Conservation (phyloP, 345 rosid genomes). For the Salix brachista region DNA sequence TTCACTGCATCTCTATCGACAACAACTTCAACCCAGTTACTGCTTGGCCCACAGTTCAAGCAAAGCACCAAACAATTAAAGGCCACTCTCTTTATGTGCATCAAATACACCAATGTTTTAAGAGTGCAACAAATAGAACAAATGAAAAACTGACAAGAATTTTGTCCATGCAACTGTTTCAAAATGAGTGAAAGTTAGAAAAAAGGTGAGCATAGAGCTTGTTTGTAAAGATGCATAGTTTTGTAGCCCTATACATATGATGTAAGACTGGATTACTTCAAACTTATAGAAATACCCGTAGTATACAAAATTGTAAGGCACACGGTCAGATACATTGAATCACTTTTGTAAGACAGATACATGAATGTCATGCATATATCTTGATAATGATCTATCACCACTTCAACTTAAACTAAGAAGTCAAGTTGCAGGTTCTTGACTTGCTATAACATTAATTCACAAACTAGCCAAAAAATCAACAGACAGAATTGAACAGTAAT, state of each 20-base stretch:
- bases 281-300: background rate
- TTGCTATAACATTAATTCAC: background rate
- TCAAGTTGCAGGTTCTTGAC: background rate
- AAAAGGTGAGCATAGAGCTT: background rate
- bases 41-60: background rate
- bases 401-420: background rate
- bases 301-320: background rate
- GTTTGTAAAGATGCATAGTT: background rate
- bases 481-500: background rate
- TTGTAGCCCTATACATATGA: slow-evolving; percentile 1
- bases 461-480: background rate
- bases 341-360: background rate
- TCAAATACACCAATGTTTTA: background rate
- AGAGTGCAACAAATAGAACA: background rate
- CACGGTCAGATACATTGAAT: background rate
- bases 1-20: background rate
- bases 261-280: background rate
- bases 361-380: background rate
- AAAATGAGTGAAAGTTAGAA: background rate
- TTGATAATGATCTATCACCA: background rate
- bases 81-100: background rate
- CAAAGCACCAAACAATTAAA: background rate
- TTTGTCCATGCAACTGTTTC: background rate
- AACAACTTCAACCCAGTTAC: background rate
- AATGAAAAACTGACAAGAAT: background rate